Base-by-base conservation (phyloP, 2,329 filamentous ascomycete species). In the Colletotrichum theobromicola region DNA sequence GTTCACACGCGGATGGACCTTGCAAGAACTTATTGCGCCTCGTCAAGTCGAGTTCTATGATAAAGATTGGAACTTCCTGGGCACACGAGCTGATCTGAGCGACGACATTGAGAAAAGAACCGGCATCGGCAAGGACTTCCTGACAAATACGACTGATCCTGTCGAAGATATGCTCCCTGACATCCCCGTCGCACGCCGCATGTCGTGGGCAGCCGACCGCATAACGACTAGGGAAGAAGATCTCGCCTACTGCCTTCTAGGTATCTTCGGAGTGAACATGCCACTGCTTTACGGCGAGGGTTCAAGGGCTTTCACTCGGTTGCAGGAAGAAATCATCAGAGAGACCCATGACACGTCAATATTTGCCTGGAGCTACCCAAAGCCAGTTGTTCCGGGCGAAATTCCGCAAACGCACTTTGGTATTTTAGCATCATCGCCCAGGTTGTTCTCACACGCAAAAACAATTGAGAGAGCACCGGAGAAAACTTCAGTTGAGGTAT, bases 181-280 rank as follows among this genome's bases (percentile, higher is more conserved):
- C 7, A 28, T 46, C 4, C 34, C 15, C 15, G 3, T 46, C 34
- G 34, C 16, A 5, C 21, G 35, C n/a, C 61, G 15, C 2, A 82
- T 81, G 80, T 79, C 76, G 6, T 81, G 79, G 80, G 78, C 77
- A 35, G 73, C 79, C 2, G 69, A 64, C 5, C 65, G 80, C 24
- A 18, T 65, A 66, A 80, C 77, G 2, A 80, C 74, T 2, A 67
- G 76, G 7, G 8, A 50, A 46, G 75, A 80, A 65, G 78, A 82
- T 64, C 55, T 74, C 2, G 79, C 79, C 1, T 81, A 80, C 34
- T 78, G 76, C 9, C 67, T 81, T 24, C 42, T 80, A 12, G 80
- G 80, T 12, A 35, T 82, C 9, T 80, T 82, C 46, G 71, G 74
- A 24, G 74, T 81, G 16, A 79, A 76, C 18, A 81, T 82, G 77